Conservation (phyloP, 2,329 filamentous ascomycete species). For the Calonectria honghensis region DNA sequence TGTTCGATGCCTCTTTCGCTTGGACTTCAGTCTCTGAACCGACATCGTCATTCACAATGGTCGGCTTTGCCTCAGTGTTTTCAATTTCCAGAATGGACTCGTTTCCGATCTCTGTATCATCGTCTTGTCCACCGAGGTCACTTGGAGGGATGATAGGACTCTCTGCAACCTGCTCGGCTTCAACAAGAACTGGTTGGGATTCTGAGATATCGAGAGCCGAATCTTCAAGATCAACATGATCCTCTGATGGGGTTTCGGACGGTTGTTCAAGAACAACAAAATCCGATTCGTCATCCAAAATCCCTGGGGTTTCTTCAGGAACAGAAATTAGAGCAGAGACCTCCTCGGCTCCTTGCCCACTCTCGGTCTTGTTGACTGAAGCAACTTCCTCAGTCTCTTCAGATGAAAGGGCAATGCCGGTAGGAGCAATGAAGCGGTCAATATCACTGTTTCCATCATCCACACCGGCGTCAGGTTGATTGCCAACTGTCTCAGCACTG, state of each 20-base stretch:
- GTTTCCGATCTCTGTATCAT: conserved; percentile 23
- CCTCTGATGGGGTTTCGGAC: not conserved
- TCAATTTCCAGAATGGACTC: conserved; percentile 10
- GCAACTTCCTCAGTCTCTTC: conserved; percentile 3
- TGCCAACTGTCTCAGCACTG: not conserved
- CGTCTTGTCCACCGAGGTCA: conserved; percentile 2
- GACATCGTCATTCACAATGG: not conserved
- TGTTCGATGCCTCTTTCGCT: not conserved
- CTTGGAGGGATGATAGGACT: conserved; percentile 31
- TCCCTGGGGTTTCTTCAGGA: not conserved
- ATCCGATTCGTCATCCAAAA: conserved; percentile 16
- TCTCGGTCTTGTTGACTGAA: not conserved
- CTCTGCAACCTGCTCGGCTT: conserved; percentile 8
- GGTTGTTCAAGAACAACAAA: conserved; percentile 1
- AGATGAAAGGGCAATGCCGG: not conserved
- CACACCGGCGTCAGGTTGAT: not conserved
- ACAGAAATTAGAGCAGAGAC: not conserved
- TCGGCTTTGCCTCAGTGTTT: not conserved
- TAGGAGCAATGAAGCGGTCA: not conserved
- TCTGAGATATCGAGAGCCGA: not conserved
- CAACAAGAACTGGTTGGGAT: not conserved
- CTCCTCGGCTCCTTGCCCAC: not conserved
- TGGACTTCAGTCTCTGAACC: not conserved
- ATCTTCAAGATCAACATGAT: not conserved
- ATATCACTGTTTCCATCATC: conserved; percentile 9